Evolutionary conservation across 2,329 filamentous ascomycete species (phyloP), one percentile per base, ranked within the genome.

Genomic region (Ceratocystis ficicola): DNA sequence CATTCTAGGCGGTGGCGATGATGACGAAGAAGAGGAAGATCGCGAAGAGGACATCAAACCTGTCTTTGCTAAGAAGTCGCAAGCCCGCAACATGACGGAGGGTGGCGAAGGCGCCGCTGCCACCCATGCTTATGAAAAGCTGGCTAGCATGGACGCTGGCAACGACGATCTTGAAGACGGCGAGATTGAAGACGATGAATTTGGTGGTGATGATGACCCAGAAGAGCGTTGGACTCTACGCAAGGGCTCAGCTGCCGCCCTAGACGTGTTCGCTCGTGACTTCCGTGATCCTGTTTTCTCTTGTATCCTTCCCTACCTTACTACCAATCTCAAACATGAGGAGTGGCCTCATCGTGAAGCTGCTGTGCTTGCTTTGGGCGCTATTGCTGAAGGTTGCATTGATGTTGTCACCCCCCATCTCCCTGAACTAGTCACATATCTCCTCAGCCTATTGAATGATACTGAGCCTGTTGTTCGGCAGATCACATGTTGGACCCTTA

Each of bases 401-500:
- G 83, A 88, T 62, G 89, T 89, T 22, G 91, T 99, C 64, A 86
- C 87, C 60, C 94, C 92, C 64, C 92, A 97, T 75, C 83, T 99
- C 36, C 91, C 90, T 1, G 88, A 96, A 73, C 81, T 99, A 50
- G 86, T 97, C 1, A 89, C 90, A 1, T 99, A 95, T 74, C 83
- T 99, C 61, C 88, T 97, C 70, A 87, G 88, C 6, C 82, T 96
- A 0, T 81, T 99, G 44, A 84, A 88, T 66, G 94, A 99, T 72
- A 73, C 82, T 1, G 91, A 96, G 75, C 90, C 94, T 15, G 88
- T 97, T 15, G 93, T 99, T 46, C 84, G 94, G 68, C 90, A 96
- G 73, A 99, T 99, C 70, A 97, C 93, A 28, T 99, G 94, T 76
- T 99, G 94, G 94, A 95, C 94, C 5, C 82, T 99, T 25, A 92